phyloP scores from a whole-genome alignment of 768 basidiomycete species.

The Auricularia sp. region DNA sequence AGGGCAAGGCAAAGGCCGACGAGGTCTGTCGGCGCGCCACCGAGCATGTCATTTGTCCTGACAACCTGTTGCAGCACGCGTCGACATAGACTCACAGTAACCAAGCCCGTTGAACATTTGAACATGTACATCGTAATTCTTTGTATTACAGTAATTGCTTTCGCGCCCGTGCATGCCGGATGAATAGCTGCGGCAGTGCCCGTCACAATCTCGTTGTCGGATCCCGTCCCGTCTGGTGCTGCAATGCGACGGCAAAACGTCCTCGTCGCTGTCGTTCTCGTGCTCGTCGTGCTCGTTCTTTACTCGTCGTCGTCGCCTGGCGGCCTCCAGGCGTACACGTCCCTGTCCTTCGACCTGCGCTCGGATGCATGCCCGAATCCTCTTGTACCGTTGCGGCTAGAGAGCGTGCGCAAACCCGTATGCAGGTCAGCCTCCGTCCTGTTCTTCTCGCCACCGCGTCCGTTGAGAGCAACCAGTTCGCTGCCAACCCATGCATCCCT shows the following conservation, averaged over 20 bases:
- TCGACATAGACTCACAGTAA: neutral
- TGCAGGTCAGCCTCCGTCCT: neutral
- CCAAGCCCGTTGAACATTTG: too few relatives aligned
- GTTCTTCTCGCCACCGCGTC: neutral
- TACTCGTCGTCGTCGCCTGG: neutral
- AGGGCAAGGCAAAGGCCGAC: neutral
- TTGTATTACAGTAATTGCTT: too few relatives aligned
- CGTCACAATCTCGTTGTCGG: neutral
- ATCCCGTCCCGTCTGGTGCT: neutral
- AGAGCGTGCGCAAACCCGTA: neutral
- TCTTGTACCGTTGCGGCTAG: neutral
- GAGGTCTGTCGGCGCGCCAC: neutral
- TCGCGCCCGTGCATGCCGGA: too few relatives aligned
- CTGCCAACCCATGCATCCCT: neutral
- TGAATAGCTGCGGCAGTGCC: too few relatives aligned
- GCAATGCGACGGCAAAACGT: neutral
- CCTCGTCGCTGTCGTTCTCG: neutral
- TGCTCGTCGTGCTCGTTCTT: neutral
- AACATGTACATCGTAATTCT: too few relatives aligned
- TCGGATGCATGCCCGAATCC: neutral
- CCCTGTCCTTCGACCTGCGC: neutral
- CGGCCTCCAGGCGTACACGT: neutral
- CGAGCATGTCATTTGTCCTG: too few relatives aligned
- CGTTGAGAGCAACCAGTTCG: neutral
- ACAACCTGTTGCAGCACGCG: neutral